Conservation (phyloP, 805 yeast species). For the Brettanomyces bruxellensis region DNA sequence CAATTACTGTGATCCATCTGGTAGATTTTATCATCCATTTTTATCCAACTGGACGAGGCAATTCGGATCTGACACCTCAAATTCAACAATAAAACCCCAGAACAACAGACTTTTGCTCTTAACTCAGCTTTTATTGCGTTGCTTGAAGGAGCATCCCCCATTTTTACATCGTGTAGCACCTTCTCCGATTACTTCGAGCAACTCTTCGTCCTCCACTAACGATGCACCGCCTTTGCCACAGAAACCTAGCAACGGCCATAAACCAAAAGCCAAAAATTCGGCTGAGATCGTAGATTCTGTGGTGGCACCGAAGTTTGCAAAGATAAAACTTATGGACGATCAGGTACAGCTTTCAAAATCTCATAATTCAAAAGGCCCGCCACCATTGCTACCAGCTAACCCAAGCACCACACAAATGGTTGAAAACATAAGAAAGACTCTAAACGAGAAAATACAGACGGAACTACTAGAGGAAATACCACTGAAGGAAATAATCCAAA, state of each 20-base stretch:
- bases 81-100: conserved; percentile 16
- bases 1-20: conserved; percentile 61
- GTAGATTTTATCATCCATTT: conserved; percentile 61
- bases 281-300: too few relatives aligned
- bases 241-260: neutral
- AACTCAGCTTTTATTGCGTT: conserved; percentile 11
- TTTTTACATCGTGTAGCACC: neutral
- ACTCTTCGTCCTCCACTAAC: conserved; percentile 16
- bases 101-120: conserved; percentile 21
- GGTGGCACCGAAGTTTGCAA: neutral
- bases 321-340: neutral
- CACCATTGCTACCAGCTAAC: conserved; percentile 23
- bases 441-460: conserved; percentile 3
- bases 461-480: conserved; percentile 4
- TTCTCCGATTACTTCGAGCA: conserved; percentile 20
- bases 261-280: too few relatives aligned
- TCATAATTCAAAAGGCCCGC: neutral
- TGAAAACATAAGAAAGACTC: conserved; percentile 4
- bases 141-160: conserved; percentile 11
- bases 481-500: conserved; percentile 2
- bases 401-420: conserved; percentile 14
- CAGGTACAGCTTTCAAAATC: neutral
- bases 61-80: conserved; percentile 13
- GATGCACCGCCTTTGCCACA: neutral
- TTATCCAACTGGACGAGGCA: conserved; percentile 44